A percentile compares a stretch with the other conserved stretches of the same genome.
These are phyloP conservation scores for Leccinellum albellum DNA, from an alignment of 768 basidiomycete genomes.

Conservation along the genomic window DNA sequence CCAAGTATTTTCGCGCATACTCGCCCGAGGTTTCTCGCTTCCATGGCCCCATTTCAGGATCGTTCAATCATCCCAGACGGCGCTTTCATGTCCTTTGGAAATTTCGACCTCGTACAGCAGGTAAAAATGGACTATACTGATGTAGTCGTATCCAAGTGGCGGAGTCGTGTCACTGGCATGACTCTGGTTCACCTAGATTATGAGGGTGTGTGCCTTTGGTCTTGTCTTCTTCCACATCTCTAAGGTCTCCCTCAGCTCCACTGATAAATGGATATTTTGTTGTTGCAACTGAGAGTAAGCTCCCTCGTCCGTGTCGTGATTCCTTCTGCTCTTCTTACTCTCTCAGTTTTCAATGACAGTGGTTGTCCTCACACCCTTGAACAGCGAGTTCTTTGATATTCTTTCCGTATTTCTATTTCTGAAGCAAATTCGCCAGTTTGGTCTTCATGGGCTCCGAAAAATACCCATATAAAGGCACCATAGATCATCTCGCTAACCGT, in stretches of 20 bases:
- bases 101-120: conserved; percentile 79
- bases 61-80: conserved; percentile 14
- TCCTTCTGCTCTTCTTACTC: not conserved
- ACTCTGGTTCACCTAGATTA: conserved; percentile 89
- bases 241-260: conserved; percentile 52
- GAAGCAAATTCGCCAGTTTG: conserved; percentile 44
- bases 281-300: conserved; percentile 83
- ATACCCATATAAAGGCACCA: conserved; percentile 93
- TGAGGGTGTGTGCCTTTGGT: conserved; percentile 53
- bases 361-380: conserved; percentile 96
- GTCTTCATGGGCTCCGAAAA: conserved; percentile 95
- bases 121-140: conserved; percentile 77
- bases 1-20: not conserved
- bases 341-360: conserved; percentile 84
- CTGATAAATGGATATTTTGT: conserved; percentile 91
- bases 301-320: not conserved
- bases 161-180: conserved; percentile 81
- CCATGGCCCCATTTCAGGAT: conserved; percentile 29
- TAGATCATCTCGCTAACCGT: conserved; percentile 92
- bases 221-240: conserved; percentile 1
- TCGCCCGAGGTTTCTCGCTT: conserved; percentile 16
- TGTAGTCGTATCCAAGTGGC: conserved; percentile 83
- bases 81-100: conserved; percentile 48
- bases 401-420: not conserved
- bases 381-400: conserved; percentile 55